phyloP scores from a whole-genome alignment of 202 grass and related monocot species.

The Digitaria exilis region DNA sequence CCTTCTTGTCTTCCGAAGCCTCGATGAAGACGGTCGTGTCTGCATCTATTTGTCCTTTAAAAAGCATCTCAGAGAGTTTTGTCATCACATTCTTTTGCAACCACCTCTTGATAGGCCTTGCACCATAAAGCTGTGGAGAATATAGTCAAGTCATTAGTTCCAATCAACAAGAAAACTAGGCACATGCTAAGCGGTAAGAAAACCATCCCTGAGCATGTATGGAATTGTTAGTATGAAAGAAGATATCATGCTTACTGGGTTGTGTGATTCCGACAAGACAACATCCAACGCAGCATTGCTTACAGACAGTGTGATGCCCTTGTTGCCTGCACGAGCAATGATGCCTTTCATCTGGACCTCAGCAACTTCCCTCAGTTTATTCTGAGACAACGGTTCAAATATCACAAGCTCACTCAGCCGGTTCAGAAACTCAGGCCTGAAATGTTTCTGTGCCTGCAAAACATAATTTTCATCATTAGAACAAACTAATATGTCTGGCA shows the following conservation, averaged over 20 bases:
- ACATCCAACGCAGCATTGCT: conserved; percentile 46
- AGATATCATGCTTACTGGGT: conserved; percentile 35
- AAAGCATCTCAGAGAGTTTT: conserved; percentile 41
- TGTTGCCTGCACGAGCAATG: conserved; percentile 29
- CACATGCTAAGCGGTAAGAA: no score
- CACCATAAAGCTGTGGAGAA: conserved; percentile 44
- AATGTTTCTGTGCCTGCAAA: conserved; percentile 48
- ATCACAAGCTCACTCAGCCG: conserved; percentile 58
- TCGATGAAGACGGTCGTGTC: conserved; percentile 33
- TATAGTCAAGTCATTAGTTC: neutral
- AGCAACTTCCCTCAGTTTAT: conserved; percentile 44
- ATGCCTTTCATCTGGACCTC: conserved; percentile 51
- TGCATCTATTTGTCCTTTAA: conserved; percentile 35
- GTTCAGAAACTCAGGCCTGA: conserved; percentile 60
- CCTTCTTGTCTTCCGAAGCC: conserved; percentile 20
- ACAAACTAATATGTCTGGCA: neutral
- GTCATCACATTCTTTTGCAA: conserved; percentile 54
- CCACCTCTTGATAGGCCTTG: conserved; percentile 54
- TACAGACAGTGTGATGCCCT: conserved; percentile 41
- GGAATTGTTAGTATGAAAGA: neutral
- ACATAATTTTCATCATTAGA: neutral
- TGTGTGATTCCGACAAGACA: conserved; percentile 44
- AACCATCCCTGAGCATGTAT: neutral
- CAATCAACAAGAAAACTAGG: no score
- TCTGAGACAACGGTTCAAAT: conserved; percentile 49